These are phyloP conservation scores for Salicornia ramosissima DNA, from an alignment of 148 eudicot species.

Conservation along the genomic window DNA sequence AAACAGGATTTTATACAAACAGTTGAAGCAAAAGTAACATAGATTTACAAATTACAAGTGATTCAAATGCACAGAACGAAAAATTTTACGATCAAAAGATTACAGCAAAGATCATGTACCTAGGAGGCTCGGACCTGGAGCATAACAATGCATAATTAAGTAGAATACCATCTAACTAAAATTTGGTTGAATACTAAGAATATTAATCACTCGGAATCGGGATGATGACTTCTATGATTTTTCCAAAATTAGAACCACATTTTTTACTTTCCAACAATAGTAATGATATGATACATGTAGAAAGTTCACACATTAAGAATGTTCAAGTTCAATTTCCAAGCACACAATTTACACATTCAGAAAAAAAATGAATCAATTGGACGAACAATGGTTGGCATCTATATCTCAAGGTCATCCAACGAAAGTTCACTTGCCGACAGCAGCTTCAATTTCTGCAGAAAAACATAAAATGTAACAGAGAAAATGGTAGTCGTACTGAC, in stretches of 20 bases:
- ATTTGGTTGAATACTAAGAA: too few relatives aligned
- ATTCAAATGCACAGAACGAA: too few relatives aligned
- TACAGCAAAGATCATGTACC: too few relatives aligned
- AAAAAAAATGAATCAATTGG: not conserved
- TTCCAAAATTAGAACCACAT: not conserved
- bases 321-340: not conserved
- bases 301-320: not conserved
- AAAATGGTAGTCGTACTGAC: not conserved
- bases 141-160: too few relatives aligned
- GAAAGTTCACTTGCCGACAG: slow-evolving; percentile 60
- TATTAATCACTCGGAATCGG: too few relatives aligned
- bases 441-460: slow-evolving; percentile 80
- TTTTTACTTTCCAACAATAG: not conserved
- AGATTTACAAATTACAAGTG: too few relatives aligned
- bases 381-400: slow-evolving; percentile 11
- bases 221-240: too few relatives aligned
- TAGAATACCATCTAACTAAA: too few relatives aligned
- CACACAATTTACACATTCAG: slow-evolving; percentile 7
- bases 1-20: too few relatives aligned
- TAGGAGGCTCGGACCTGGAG: too few relatives aligned
- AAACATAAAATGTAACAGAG: not conserved
- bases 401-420: slow-evolving; percentile 70
- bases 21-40: too few relatives aligned
- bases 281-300: not conserved
- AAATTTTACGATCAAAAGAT: too few relatives aligned